phyloP scores from a whole-genome alignment of 1,139 yeast genomes.

The Fermentozyma sake region DNA sequence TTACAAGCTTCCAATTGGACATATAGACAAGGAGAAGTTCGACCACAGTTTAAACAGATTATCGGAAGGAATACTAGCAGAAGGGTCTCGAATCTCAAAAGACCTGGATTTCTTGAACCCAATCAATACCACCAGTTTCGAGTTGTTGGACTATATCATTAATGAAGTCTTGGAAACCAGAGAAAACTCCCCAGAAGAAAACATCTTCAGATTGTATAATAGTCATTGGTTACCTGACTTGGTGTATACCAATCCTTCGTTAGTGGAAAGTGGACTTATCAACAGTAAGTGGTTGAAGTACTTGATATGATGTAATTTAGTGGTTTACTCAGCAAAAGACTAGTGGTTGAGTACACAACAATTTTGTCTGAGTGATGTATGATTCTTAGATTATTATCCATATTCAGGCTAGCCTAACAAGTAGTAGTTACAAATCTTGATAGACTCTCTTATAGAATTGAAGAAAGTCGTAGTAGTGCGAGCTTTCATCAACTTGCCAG shows the following conservation, averaged over 20 bases:
- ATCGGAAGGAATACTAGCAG: constrained; percentile 22
- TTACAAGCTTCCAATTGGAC: constrained; percentile 31
- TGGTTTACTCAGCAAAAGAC: neutral
- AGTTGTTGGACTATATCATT: constrained; percentile 31
- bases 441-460: too few species aligned
- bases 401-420: too few species aligned
- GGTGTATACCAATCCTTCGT: constrained; percentile 39
- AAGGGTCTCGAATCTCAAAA: constrained; percentile 16
- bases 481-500: too few species aligned
- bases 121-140: constrained; percentile 28
- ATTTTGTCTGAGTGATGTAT: too few species aligned
- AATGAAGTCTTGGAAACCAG: constrained; percentile 23
- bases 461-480: too few species aligned
- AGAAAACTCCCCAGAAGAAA: constrained; percentile 22
- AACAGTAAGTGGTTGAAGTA: constrained; percentile 38
- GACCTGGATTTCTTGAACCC: constrained; percentile 13
- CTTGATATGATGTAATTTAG: constrained; percentile 20
- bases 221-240: constrained; percentile 40
- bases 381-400: too few species aligned
- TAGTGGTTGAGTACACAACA: neutral
- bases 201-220: constrained; percentile 36
- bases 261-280: constrained; percentile 33
- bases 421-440: too few species aligned
- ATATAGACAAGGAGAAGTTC: constrained; percentile 33
- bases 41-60: constrained; percentile 22